Conservation (phyloP, 2,329 filamentous ascomycete genomes). For the Colletotrichum sp. region DNA sequence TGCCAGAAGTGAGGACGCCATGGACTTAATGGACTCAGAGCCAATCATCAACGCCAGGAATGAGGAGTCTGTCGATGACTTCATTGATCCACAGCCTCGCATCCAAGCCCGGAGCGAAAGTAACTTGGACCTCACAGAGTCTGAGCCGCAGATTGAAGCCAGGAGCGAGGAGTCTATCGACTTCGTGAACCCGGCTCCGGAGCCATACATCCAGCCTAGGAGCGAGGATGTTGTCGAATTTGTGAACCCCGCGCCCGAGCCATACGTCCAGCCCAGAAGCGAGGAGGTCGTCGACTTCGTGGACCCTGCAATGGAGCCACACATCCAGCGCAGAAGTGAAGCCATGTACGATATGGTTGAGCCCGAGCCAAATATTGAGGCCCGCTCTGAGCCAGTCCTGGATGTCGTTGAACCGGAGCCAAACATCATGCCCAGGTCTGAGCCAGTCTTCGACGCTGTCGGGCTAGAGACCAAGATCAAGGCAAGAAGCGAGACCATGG, state of each 20-base stretch:
- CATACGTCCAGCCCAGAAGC: not conserved
- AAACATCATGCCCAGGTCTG: not conserved
- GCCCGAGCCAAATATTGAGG: not conserved
- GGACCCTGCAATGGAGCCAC: not conserved
- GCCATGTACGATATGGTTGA: not conserved
- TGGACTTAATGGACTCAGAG: not conserved
- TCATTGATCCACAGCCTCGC: not conserved
- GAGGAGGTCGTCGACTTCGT: not conserved
- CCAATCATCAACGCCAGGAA: not conserved
- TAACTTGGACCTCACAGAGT: not conserved
- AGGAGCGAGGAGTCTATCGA: not conserved
- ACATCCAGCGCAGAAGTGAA: not conserved
- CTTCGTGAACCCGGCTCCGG: not conserved
- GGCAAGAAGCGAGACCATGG: not conserved
- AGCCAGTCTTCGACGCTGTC: not conserved
- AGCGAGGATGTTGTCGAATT: not conserved
- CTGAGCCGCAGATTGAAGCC: not conserved
- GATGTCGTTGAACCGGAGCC: not conserved
- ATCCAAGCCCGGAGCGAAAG: not conserved
- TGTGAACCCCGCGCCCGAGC: not conserved
- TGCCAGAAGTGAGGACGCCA: not conserved
- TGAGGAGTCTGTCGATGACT: not conserved
- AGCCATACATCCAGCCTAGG: not conserved
- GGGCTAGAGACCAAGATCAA: not conserved
- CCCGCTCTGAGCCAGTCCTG: not conserved